These are phyloP conservation scores for Leccinum truebloodii DNA, from an alignment of 768 basidiomycete genomes.

Conservation along the genomic window DNA sequence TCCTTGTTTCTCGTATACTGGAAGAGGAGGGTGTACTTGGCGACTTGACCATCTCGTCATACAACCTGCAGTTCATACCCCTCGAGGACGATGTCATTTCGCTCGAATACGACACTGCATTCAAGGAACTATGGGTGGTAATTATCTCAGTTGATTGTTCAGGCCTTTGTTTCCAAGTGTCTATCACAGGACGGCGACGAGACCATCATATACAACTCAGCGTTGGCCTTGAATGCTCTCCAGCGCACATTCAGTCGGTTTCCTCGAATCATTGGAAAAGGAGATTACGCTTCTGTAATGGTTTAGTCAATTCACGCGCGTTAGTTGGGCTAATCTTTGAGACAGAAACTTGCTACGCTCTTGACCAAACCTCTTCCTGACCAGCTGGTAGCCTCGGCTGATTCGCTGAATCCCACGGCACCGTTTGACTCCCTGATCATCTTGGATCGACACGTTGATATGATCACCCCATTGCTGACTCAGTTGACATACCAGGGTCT, in stretches of 20 bases:
- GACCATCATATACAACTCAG: slow-evolving; percentile 86
- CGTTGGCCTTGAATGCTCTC: slow-evolving; percentile 79
- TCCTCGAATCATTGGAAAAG: slow-evolving; percentile 91
- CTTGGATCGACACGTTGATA: slow-evolving; percentile 68
- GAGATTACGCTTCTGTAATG: slow-evolving; percentile 83
- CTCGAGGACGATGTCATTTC: slow-evolving; percentile 92
- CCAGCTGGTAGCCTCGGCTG: slow-evolving; percentile 38
- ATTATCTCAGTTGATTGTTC: slow-evolving; percentile 3
- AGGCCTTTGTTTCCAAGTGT: background rate
- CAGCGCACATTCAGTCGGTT: slow-evolving; percentile 87
- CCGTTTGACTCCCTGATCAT: slow-evolving; percentile 86
- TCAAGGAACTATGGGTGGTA: slow-evolving; percentile 91
- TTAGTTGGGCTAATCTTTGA: slow-evolving; percentile 12
- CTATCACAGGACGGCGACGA: slow-evolving; percentile 83
- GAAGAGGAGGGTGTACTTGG: slow-evolving; percentile 98
- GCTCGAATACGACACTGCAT: slow-evolving; percentile 80
- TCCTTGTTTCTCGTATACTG: slow-evolving; percentile 79
- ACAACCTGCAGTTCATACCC: slow-evolving; percentile 93
- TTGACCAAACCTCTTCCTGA: slow-evolving; percentile 61
- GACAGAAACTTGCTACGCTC: slow-evolving; percentile 74
- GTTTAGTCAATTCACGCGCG: background rate
- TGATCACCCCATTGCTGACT: slow-evolving; percentile 87
- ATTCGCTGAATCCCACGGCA: slow-evolving; percentile 48
- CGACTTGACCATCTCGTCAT: slow-evolving; percentile 84
- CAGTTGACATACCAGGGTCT: slow-evolving; percentile 28